Base-by-base conservation (phyloP, 306 rosid genomes). In the Benincasa hispida region DNA sequence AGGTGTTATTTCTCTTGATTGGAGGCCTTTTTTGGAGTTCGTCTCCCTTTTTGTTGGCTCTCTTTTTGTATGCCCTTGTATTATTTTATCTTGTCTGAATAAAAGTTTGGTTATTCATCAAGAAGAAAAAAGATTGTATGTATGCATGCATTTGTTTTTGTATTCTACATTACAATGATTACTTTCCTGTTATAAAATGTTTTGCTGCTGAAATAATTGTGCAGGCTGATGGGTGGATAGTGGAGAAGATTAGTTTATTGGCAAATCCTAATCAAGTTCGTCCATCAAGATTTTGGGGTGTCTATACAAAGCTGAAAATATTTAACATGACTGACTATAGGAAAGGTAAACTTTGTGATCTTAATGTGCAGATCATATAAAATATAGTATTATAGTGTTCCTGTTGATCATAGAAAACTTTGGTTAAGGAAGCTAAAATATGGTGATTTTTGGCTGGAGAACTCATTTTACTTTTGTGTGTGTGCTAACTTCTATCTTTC, bases 151-250 rank as follows among this genome's bases (percentile, higher is more conserved):
- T 65, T 25, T 66, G 27, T n/a, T 7, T 66, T 12, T 21, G 22
- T 25, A 25, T 62, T 27, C 19, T 60, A 4, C 18, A 13, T 80
- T 55, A 10, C 41, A 51, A 72, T 55, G 35, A 35, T 42, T 74
- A 39, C 9, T 81, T 86, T 81, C 54, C 76, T 19, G 66, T 70
- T 74, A 70, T 8, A 54, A 15, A 51, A 53, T 37, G 74, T 77
- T 27, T 10, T 35, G n/a, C 50, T 83, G 78, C 68, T 79, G 34
- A 57, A 24, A 76, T 65, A 37, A 47, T 67, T 79, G 41, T 86
- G 72, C 82, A 95, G 99, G 98, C 97, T 84, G 98, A 92, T 79
- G 99, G 99, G 48, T 95, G 99, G 99, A 87, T 88, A 81, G 90
- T 95, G 81, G 89, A 90, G 87, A 88, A 84, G 89, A 95, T 95